Percentiles rank a stretch among this genome's conserved stretches.
Conservation (phyloP, 768 basidiomycete genomes). For the Hemileccinum rubropunctum region DNA sequence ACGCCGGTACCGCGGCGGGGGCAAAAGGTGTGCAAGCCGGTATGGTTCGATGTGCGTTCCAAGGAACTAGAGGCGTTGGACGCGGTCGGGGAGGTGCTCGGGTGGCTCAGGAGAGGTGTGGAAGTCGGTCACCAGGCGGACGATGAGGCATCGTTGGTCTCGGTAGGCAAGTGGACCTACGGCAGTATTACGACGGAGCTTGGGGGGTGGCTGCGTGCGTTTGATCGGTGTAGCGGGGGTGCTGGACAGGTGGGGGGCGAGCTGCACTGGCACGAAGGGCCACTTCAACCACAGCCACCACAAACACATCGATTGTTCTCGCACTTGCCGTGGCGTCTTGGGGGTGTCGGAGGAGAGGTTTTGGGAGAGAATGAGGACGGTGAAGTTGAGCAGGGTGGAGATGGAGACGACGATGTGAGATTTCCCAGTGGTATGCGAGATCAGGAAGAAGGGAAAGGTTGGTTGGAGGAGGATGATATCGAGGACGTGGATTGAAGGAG, state of each 20-base stretch:
- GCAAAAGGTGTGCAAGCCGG: constrained; percentile 87
- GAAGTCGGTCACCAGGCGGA: constrained; percentile 12
- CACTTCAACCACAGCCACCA: constrained; percentile 8
- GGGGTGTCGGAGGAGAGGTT: constrained; percentile 17
- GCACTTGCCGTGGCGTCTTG: constrained; percentile 43
- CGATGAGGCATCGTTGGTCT: not conserved
- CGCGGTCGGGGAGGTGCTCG: constrained; percentile 49
- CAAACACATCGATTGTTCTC: constrained; percentile 52
- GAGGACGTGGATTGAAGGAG: constrained; percentile 37
- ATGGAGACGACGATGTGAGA: constrained; percentile 34
- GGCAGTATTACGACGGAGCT: constrained; percentile 53
- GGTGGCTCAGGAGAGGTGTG: constrained; percentile 50
- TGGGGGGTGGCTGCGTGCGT: constrained; percentile 56
- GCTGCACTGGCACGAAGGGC: not conserved
- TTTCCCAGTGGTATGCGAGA: constrained; percentile 23
- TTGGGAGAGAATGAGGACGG: constrained; percentile 31
- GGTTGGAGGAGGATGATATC: constrained; percentile 61
- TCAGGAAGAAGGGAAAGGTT: constrained; percentile 38
- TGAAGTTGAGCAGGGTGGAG: constrained; percentile 24
- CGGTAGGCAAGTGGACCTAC: constrained; percentile 48
- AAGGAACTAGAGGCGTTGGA: constrained; percentile 60
- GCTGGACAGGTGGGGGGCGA: not conserved
- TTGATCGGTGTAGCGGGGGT: constrained; percentile 26
- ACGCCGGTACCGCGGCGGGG: constrained; percentile 74
- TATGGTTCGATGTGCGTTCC: constrained; percentile 68